phyloP scores from a whole-genome alignment of 2,329 filamentous ascomycete species.

The Clarireedia sp. region DNA sequence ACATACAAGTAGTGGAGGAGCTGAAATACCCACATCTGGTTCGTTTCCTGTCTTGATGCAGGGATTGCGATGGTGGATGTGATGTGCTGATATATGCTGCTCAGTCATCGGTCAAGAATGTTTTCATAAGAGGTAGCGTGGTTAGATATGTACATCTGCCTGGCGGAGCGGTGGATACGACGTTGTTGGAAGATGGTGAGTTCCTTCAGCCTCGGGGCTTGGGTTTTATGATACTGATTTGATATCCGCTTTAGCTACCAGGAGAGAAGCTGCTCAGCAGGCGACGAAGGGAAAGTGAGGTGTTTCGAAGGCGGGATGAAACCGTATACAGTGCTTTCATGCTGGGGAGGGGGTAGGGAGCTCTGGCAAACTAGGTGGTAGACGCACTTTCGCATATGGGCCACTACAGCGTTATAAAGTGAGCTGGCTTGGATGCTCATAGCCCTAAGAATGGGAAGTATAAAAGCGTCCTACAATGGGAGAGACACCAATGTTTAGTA shows the following conservation, averaged over 20 bases:
- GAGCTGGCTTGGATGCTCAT: too few species aligned
- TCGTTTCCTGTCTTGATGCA: slow-evolving; percentile 21
- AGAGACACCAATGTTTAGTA: too few species aligned
- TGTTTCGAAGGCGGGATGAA: background rate
- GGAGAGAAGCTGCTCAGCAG: slow-evolving; percentile 41
- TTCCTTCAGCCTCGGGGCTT: slow-evolving; percentile 5
- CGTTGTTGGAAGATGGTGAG: slow-evolving; percentile 61
- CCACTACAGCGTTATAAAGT: too few species aligned
- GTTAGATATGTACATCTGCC: slow-evolving; percentile 68
- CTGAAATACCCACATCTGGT: slow-evolving; percentile 91
- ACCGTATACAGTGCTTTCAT: background rate
- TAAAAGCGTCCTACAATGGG: too few species aligned
- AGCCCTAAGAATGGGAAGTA: too few species aligned
- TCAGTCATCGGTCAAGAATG: slow-evolving; percentile 65
- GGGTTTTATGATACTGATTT: slow-evolving; percentile 11
- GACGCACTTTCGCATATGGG: background rate
- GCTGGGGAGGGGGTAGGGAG: background rate
- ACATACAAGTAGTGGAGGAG: slow-evolving; percentile 88
- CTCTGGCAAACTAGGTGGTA: background rate
- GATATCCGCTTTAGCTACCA: slow-evolving; percentile 15
- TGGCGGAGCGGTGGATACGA: slow-evolving; percentile 58
- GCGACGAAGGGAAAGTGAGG: slow-evolving; percentile 39
- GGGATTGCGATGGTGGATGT: background rate
- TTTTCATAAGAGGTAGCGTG: slow-evolving; percentile 68
- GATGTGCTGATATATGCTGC: slow-evolving; percentile 10